A percentile compares a stretch with the other conserved stretches of the same genome.
These are phyloP conservation scores for Erythrophleum ivorense DNA, from an alignment of 331 rosid species.

Conservation along the genomic window DNA sequence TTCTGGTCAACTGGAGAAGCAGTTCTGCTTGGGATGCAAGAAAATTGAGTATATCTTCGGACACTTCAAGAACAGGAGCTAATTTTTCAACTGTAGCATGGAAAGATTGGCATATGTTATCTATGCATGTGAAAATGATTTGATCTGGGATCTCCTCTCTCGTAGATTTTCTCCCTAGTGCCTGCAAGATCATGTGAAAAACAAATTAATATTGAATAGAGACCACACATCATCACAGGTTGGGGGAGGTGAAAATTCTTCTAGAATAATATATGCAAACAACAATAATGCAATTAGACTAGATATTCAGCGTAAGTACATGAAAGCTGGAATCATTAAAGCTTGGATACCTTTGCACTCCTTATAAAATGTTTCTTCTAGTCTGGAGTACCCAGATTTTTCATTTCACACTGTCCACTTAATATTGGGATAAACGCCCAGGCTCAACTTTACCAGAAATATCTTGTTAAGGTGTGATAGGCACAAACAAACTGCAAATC, in stretches of 20 bases:
- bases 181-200: slow-evolving; percentile 58
- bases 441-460: slow-evolving; percentile 3
- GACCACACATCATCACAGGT: slow-evolving; percentile 23
- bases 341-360: slow-evolving; percentile 28
- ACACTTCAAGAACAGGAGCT: slow-evolving; percentile 58
- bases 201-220: slow-evolving; percentile 33
- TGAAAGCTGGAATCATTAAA: slow-evolving; percentile 30
- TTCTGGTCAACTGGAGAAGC: slow-evolving; percentile 65
- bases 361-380: slow-evolving; percentile 8
- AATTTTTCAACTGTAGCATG: slow-evolving; percentile 62
- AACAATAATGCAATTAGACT: slow-evolving; percentile 13
- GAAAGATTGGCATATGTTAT: slow-evolving; percentile 68
- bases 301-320: slow-evolving; percentile 22
- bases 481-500: not conserved
- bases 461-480: not conserved
- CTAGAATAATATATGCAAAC: slow-evolving; percentile 22
- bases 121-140: slow-evolving; percentile 60
- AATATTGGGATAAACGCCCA: slow-evolving; percentile 11
- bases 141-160: slow-evolving; percentile 55
- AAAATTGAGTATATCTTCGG: slow-evolving; percentile 65
- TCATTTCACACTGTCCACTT: not conserved
- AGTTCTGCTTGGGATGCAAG: slow-evolving; percentile 75
- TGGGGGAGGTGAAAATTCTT: slow-evolving; percentile 11
- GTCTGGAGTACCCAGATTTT: slow-evolving; percentile 9
- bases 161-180: slow-evolving; percentile 44